phyloP scores from a whole-genome alignment of 2,329 filamentous ascomycete species.

The Alternaria angustiovoidea region DNA sequence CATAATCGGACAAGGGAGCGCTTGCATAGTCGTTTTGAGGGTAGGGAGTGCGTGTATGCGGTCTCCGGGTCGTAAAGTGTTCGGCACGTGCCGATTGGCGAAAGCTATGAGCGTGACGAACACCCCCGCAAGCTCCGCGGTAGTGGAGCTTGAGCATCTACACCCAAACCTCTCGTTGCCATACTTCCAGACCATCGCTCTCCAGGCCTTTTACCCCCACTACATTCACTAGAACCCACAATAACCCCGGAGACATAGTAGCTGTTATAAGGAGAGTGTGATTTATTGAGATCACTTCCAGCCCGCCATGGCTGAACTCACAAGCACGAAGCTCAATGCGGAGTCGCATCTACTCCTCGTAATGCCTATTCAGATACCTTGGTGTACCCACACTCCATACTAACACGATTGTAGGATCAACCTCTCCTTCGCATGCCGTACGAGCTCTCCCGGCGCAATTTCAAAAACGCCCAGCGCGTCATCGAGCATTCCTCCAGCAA shows the following conservation, averaged over 20 bases:
- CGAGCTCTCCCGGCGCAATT: constrained; percentile 92
- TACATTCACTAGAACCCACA: background rate
- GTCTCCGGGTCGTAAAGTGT: background rate
- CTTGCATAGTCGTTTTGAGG: background rate
- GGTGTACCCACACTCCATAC: constrained; percentile 61
- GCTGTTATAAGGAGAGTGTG: background rate
- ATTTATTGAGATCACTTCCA: background rate
- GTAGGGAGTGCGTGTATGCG: background rate
- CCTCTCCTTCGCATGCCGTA: constrained; percentile 90
- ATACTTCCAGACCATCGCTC: constrained; percentile 2
- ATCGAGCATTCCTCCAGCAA: constrained; percentile 75
- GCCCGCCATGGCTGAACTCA: constrained; percentile 55
- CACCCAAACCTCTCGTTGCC: constrained; percentile 6
- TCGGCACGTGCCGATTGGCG: constrained; percentile 24
- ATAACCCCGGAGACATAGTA: background rate
- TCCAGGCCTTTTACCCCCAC: background rate
- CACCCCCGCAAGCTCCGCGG: constrained; percentile 27
- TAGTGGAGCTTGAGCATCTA: constrained; percentile 16
- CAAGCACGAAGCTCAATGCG: constrained; percentile 73
- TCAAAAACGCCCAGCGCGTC: constrained; percentile 81
- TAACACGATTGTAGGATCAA: constrained; percentile 73
- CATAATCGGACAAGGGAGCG: background rate
- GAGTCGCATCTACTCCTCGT: constrained; percentile 79
- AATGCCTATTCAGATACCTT: constrained; percentile 36
- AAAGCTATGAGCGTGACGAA: constrained; percentile 33